Evolutionary conservation across 2,329 filamentous ascomycete species (phyloP).

Genomic region (Zymoseptoria brevis): DNA sequence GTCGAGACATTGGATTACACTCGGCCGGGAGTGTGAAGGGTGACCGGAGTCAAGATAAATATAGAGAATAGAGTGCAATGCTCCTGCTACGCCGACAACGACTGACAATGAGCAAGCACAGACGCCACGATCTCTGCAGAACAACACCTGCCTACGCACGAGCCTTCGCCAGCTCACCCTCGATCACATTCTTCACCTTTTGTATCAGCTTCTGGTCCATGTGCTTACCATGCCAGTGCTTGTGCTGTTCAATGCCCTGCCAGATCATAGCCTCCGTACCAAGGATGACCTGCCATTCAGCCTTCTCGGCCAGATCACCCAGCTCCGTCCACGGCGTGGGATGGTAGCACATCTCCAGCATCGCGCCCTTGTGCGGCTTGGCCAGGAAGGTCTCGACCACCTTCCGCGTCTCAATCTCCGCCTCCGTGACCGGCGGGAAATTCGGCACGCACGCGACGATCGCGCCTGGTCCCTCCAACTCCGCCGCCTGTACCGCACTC

Average conservation of each 20-base stretch:
- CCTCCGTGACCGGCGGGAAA: conserved; percentile 57
- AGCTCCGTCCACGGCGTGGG: conserved; percentile 62
- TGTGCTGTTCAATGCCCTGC: conserved; percentile 60
- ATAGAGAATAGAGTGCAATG: background rate
- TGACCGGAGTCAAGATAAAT: background rate
- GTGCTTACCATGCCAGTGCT: conserved; percentile 52
- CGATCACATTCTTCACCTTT: conserved; percentile 49
- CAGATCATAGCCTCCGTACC: conserved; percentile 72
- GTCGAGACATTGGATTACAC: conserved; percentile 59
- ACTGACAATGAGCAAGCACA: background rate
- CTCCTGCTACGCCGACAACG: background rate
- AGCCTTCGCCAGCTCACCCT: conserved; percentile 23
- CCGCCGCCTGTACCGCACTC: conserved; percentile 52
- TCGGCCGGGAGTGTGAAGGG: conserved; percentile 47
- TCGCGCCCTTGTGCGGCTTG: conserved; percentile 53
- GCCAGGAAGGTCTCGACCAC: conserved; percentile 46
- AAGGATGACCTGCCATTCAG: conserved; percentile 65
- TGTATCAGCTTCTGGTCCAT: conserved; percentile 52
- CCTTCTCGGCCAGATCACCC: conserved; percentile 50
- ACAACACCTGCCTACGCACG: conserved; percentile 5
- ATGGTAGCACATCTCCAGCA: conserved; percentile 81
- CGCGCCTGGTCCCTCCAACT: conserved; percentile 53
- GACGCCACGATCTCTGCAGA: background rate
- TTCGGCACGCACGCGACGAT: conserved; percentile 71
- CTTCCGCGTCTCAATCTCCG: conserved; percentile 53